Conservation (phyloP, 768 basidiomycete species). For the Tulasnella sp. region DNA sequence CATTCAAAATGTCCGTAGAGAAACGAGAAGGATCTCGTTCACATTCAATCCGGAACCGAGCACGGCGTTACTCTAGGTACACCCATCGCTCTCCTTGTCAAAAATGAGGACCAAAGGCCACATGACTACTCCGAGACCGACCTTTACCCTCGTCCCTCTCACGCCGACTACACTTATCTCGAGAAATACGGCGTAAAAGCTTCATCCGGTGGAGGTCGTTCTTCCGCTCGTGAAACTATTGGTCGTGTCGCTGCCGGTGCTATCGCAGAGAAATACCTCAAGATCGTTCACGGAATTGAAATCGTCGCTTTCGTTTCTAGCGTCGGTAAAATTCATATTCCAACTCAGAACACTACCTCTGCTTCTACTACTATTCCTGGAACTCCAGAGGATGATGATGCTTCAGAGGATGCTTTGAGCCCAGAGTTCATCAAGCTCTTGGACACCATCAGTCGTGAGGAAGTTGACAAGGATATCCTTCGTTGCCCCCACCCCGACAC, state of each 20-base stretch:
- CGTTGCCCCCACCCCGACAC: conserved; percentile 87
- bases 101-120: conserved; percentile 95
- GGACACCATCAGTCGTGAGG: conserved; percentile 62
- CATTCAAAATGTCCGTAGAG: conserved; percentile 36
- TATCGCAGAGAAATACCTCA: conserved; percentile 93
- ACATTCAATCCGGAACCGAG: conserved; percentile 87
- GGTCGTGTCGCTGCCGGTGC: conserved; percentile 98
- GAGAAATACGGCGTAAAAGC: conserved; percentile 97
- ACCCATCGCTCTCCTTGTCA: conserved; percentile 91
- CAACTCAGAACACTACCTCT: conserved; percentile 36
- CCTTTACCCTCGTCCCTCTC: conserved; percentile 89
- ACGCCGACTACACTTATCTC: conserved; percentile 96
- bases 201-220: conserved; percentile 88
- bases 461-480: conserved; percentile 77
- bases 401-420: conserved; percentile 59
- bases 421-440: conserved; percentile 75
- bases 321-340: conserved; percentile 84
- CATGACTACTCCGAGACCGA: conserved; percentile 99
- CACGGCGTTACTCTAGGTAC: conserved; percentile 93
- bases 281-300: conserved; percentile 73
- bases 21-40: conserved; percentile 90
- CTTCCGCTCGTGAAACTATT: conserved; percentile 92
- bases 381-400: conserved; percentile 42
- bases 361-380: conserved; percentile 29
- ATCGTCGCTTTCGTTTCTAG: conserved; percentile 95